These are phyloP conservation scores for Colletotrichum graminicola DNA, from an alignment of 2,329 filamentous ascomycete genomes.

Conservation along the genomic window DNA sequence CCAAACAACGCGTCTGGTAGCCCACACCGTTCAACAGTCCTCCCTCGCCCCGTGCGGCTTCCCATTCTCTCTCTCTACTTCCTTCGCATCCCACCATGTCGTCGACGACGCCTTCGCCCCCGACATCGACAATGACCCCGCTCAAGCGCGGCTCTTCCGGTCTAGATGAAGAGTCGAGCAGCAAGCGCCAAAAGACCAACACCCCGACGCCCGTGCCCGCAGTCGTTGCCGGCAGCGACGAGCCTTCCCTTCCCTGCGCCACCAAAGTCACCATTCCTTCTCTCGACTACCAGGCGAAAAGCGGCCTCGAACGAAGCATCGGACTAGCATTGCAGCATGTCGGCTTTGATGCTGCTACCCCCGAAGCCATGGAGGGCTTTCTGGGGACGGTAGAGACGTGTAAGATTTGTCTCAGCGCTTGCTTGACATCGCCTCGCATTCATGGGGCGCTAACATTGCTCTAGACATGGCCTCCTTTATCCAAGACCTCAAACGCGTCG, in stretches of 20 bases:
- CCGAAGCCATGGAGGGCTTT: slow-evolving; percentile 71
- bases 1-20: not conserved
- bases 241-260: slow-evolving; percentile 2
- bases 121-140: slow-evolving; percentile 19
- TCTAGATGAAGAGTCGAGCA: slow-evolving; percentile 10
- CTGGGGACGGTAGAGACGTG: slow-evolving; percentile 68
- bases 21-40: not conserved
- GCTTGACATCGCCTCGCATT: slow-evolving; percentile 20
- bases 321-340: slow-evolving; percentile 67
- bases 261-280: slow-evolving; percentile 43
- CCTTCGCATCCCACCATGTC: slow-evolving; percentile 14
- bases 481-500: slow-evolving; percentile 60
- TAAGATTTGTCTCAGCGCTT: slow-evolving; percentile 51
- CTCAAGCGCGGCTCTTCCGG: slow-evolving; percentile 22
- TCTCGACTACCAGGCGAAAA: slow-evolving; percentile 52
- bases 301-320: slow-evolving; percentile 66
- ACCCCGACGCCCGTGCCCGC: not conserved
- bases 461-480: slow-evolving; percentile 64
- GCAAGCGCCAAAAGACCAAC: slow-evolving; percentile 33
- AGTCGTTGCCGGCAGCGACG: slow-evolving; percentile 1
- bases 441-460: slow-evolving; percentile 43
- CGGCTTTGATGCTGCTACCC: slow-evolving; percentile 67
- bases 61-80: not conserved
- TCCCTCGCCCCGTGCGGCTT: not conserved
- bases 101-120: slow-evolving; percentile 20